These are phyloP conservation scores for Carex scoparia DNA, from an alignment of 176 grass and related monocot species.

Conservation along the genomic window DNA sequence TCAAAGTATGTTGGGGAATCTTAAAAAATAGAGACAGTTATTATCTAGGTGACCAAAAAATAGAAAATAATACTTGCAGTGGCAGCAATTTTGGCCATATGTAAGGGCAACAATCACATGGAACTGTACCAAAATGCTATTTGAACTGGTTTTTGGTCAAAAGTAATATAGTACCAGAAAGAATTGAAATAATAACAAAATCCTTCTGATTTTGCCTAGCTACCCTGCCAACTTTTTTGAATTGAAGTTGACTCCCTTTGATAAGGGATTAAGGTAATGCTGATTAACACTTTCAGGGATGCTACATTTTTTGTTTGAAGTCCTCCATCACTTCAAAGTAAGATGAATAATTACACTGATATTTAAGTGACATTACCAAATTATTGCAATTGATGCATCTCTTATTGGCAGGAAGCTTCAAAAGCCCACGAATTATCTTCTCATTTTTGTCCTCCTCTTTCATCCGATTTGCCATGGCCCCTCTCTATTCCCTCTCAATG, in stretches of 20 bases:
- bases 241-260: not conserved
- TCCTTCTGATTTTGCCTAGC: not conserved
- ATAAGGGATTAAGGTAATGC: not conserved
- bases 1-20: not conserved
- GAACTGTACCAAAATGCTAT: not conserved
- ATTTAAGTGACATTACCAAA: constrained; percentile 47
- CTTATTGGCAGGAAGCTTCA: constrained; percentile 92
- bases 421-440: constrained; percentile 80
- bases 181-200: not conserved
- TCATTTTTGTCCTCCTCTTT: constrained; percentile 98
- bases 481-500: constrained; percentile 7
- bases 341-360: constrained; percentile 3
- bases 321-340: not conserved
- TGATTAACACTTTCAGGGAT: not conserved
- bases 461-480: constrained; percentile 63
- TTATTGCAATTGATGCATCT: constrained; percentile 99
- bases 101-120: not conserved
- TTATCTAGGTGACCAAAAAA: not conserved
- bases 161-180: not conserved
- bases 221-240: not conserved
- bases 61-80: not conserved
- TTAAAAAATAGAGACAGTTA: not conserved
- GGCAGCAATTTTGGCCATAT: not conserved
- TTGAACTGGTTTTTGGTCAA: not conserved
- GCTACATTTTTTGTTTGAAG: not conserved